These are phyloP conservation scores for Cardamine occulta DNA, from an alignment of 345 rosid genomes.

Conservation along the genomic window DNA sequence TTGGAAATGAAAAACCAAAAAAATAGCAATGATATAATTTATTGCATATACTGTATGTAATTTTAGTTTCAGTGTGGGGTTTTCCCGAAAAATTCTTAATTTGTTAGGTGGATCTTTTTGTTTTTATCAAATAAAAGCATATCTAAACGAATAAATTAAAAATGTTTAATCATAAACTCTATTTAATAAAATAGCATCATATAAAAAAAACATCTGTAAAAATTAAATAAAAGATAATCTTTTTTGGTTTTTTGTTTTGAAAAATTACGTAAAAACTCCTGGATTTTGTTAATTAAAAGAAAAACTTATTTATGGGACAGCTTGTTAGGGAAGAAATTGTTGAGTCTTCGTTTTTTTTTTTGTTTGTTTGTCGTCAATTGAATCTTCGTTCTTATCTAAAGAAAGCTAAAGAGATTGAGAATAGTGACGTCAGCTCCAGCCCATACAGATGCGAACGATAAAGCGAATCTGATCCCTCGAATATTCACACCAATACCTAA, in stretches of 20 bases:
- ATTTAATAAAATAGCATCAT: neutral
- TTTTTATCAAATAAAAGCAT: no score
- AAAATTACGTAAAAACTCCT: neutral
- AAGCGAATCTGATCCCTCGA: conserved; percentile 47
- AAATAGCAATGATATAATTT: no score
- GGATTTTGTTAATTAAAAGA: neutral
- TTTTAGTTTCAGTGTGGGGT: no score
- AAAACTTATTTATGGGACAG: neutral
- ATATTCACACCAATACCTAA: conserved; percentile 35
- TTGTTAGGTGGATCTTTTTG: no score
- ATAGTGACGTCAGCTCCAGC: conserved; percentile 43
- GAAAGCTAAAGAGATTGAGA: neutral
- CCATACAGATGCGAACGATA: conserved; percentile 23
- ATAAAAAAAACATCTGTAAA: no score
- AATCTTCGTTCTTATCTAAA: conserved; percentile 45
- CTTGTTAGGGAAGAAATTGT: neutral
- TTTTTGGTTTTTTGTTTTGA: no score
- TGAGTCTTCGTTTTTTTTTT: conserved; percentile 1
- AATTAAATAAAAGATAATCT: no score
- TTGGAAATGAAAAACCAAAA: neutral
- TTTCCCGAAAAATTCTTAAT: no score
- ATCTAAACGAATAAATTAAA: no score
- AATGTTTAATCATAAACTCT: neutral
- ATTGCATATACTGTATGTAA: no score
- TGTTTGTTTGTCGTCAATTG: neutral